These are phyloP conservation scores for Candida methanosorbosa DNA, from an alignment of 805 yeast genomes.

Conservation along the genomic window DNA sequence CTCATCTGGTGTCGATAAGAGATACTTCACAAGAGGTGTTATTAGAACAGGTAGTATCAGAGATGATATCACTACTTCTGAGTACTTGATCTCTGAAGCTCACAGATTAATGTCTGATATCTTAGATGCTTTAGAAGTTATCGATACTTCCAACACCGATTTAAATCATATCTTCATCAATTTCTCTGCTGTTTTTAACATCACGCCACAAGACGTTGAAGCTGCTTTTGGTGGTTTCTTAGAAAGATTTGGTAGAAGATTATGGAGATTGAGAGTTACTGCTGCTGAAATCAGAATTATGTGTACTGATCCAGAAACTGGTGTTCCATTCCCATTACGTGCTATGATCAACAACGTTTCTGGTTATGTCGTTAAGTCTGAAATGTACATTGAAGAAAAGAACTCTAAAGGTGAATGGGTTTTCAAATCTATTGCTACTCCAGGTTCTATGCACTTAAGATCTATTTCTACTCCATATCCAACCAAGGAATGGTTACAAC, in stretches of 20 bases:
- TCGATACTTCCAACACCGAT: constrained; percentile 92
- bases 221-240: constrained; percentile 96
- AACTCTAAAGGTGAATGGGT: constrained; percentile 94
- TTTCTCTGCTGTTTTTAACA: constrained; percentile 91
- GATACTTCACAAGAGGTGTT: constrained; percentile 95
- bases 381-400: constrained; percentile 89
- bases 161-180: constrained; percentile 95
- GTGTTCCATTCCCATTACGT: constrained; percentile 89
- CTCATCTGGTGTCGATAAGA: constrained; percentile 78
- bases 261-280: constrained; percentile 94
- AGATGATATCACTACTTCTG: constrained; percentile 88
- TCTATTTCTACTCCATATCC: constrained; percentile 95
- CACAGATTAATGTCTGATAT: constrained; percentile 94
- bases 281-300: constrained; percentile 97
- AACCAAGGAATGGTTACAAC: constrained; percentile 96
- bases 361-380: constrained; percentile 95
- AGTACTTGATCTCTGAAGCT: constrained; percentile 92
- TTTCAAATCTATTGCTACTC: constrained; percentile 88
- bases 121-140: constrained; percentile 87
- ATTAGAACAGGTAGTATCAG: constrained; percentile 92
- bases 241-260: constrained; percentile 93
- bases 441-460: constrained; percentile 97
- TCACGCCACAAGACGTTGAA: constrained; percentile 92
- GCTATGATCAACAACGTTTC: constrained; percentile 95
- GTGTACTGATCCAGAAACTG: constrained; percentile 82